Percentiles rank a stretch among this genome's conserved stretches.
These are phyloP conservation scores for Naganishia randhawae DNA, from an alignment of 768 basidiomycete genomes.

Conservation along the genomic window DNA sequence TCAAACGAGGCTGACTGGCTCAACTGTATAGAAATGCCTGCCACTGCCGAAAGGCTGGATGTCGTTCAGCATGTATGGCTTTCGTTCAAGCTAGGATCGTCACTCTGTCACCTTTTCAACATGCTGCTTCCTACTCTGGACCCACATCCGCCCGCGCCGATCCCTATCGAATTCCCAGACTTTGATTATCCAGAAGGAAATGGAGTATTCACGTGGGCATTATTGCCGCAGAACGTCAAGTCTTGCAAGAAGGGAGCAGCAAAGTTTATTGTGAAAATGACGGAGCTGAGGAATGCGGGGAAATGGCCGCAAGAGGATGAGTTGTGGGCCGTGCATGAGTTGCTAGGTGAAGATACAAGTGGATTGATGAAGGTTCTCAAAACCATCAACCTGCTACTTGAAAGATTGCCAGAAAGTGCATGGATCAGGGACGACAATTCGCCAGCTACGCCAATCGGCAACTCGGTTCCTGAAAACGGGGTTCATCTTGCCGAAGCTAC, in stretches of 20 bases:
- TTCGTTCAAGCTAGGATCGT: conserved; percentile 83
- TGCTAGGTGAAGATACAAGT: conserved; percentile 82
- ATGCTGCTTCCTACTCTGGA: conserved; percentile 58
- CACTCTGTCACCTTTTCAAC: conserved; percentile 95
- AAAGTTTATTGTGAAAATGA: conserved; percentile 84
- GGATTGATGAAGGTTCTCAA: conserved; percentile 81
- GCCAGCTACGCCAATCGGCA: conserved; percentile 25
- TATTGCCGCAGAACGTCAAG: conserved; percentile 63
- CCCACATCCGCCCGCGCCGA: conserved; percentile 32
- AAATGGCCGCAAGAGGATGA: conserved; percentile 65
- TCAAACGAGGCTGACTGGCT: conserved; percentile 3
- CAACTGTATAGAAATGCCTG: conserved; percentile 37
- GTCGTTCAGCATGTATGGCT: conserved; percentile 94
- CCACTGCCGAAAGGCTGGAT: conserved; percentile 55
- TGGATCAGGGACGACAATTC: conserved; percentile 28
- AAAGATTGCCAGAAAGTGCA: conserved; percentile 47
- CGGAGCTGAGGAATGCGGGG: conserved; percentile 60
- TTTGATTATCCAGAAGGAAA: conserved; percentile 37
- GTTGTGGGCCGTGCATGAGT: conserved; percentile 79
- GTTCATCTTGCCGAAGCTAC: not conserved
- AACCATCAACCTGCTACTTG: conserved; percentile 46
- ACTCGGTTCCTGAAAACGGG: conserved; percentile 10
- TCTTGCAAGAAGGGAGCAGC: conserved; percentile 86
- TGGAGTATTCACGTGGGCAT: conserved; percentile 45
- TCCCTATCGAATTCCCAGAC: conserved; percentile 44